Evolutionary conservation across 2,329 filamentous ascomycete genomes (phyloP).

Genomic region (Dothidotthia symphoricarpi): DNA sequence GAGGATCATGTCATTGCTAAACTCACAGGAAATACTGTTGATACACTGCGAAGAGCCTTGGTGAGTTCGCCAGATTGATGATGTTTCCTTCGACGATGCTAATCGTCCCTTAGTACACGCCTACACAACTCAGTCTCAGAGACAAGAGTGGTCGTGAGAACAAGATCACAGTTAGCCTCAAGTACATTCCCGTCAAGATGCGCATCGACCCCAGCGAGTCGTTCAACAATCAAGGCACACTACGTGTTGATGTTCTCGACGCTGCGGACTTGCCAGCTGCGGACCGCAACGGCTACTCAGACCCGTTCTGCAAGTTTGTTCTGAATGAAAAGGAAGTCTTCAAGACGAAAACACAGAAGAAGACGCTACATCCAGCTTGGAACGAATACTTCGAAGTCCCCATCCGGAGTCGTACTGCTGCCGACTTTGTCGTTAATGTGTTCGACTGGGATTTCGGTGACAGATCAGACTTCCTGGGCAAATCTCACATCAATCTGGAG

Average conservation of each 20-base stretch:
- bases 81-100: conserved; percentile 5
- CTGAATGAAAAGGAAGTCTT: conserved; percentile 85
- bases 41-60: conserved; percentile 83
- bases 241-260: conserved; percentile 90
- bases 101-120: conserved; percentile 69
- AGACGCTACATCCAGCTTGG: conserved; percentile 91
- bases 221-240: conserved; percentile 97
- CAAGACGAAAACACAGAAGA: conserved; percentile 96
- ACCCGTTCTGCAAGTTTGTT: conserved; percentile 94
- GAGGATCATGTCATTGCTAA: conserved; percentile 77
- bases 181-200: conserved; percentile 95
- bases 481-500: conserved; percentile 71
- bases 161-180: conserved; percentile 86
- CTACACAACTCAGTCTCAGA: conserved; percentile 76
- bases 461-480: conserved; percentile 87
- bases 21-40: conserved; percentile 78
- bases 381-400: conserved; percentile 91
- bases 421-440: conserved; percentile 78
- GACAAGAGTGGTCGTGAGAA: conserved; percentile 72
- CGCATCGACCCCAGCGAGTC: conserved; percentile 89
- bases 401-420: conserved; percentile 78
- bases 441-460: conserved; percentile 98
- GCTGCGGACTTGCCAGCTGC: conserved; percentile 85
- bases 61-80: conserved; percentile 57
- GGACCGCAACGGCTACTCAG: conserved; percentile 93